Conservation (phyloP, 129 eudicot species). For the Glebionis coronaria region DNA sequence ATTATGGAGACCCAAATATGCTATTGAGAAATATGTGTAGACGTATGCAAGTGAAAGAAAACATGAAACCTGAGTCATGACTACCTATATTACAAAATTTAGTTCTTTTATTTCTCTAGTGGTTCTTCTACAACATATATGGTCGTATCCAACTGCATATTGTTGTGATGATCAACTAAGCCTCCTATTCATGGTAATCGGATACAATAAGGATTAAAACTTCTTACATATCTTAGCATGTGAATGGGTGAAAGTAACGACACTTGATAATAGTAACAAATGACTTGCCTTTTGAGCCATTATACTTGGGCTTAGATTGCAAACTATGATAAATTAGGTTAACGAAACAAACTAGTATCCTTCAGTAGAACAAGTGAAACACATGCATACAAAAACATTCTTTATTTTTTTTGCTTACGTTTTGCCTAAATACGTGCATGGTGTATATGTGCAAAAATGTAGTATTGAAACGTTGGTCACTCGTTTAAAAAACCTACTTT, state of each 20-base stretch:
- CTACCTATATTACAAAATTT: background rate
- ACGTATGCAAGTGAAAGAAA: constrained; percentile 2
- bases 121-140: background rate
- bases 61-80: background rate
- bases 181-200: constrained; percentile 45
- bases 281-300: constrained; percentile 4
- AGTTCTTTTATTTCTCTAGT: background rate
- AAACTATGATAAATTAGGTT: no score
- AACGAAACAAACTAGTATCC: no score
- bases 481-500: no score
- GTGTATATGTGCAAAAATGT: no score
- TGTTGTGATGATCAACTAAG: background rate
- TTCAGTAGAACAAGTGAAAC: background rate
- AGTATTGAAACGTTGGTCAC: no score
- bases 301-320: background rate
- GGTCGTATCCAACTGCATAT: background rate
- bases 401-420: no score
- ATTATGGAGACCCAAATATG: background rate
- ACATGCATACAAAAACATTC: no score
- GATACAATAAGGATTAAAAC: constrained; percentile 51
- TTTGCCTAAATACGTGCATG: no score
- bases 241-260: background rate
- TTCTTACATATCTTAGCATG: constrained; percentile 25
- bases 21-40: background rate
- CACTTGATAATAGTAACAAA: background rate